Evolutionary conservation across 805 yeast species (phyloP).

Genomic region (Saitoella complicata): DNA sequence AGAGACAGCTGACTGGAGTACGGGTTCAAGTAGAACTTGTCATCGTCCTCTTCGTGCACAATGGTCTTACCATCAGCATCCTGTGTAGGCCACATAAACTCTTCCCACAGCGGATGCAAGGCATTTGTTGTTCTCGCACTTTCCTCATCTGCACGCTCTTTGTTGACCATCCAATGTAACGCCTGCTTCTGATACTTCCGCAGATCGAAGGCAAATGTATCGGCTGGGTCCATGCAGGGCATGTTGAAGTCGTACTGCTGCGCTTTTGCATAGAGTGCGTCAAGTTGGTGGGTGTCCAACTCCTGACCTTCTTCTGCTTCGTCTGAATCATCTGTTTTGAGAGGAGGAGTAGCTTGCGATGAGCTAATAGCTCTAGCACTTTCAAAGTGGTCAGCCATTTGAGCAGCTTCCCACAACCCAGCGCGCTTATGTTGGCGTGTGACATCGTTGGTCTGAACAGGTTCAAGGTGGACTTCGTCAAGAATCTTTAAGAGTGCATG

Average conservation of each 20-base stretch:
- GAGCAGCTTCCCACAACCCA: conserved; percentile 9
- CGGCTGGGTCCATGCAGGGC: conserved; percentile 46
- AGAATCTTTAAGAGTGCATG: conserved; percentile 40
- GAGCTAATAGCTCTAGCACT: conserved; percentile 6
- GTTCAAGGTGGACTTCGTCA: conserved; percentile 26
- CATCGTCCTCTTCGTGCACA: conserved; percentile 4
- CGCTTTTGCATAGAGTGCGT: conserved; percentile 56
- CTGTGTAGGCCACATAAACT: conserved; percentile 52
- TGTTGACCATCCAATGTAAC: conserved; percentile 21
- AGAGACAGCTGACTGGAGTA: conserved; percentile 66
- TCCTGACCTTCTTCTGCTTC: conserved; percentile 21
- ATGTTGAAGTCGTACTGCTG: conserved; percentile 43
- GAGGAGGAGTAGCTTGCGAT: conserved; percentile 5
- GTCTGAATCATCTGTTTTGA: conserved; percentile 13
- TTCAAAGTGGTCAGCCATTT: conserved; percentile 11
- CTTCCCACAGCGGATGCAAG: conserved; percentile 77
- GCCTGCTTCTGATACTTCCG: conserved; percentile 69
- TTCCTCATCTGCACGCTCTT: conserved; percentile 15
- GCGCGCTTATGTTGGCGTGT: conserved; percentile 3
- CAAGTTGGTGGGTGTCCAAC: conserved; percentile 55
- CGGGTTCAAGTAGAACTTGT: conserved; percentile 54
- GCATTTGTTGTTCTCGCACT: conserved; percentile 30
- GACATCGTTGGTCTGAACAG: conserved; percentile 7
- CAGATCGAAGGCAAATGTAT: conserved; percentile 39
- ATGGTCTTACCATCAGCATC: conserved; percentile 17